Conservation (phyloP, 116 monocot species). For the Posidonia oceanica region DNA sequence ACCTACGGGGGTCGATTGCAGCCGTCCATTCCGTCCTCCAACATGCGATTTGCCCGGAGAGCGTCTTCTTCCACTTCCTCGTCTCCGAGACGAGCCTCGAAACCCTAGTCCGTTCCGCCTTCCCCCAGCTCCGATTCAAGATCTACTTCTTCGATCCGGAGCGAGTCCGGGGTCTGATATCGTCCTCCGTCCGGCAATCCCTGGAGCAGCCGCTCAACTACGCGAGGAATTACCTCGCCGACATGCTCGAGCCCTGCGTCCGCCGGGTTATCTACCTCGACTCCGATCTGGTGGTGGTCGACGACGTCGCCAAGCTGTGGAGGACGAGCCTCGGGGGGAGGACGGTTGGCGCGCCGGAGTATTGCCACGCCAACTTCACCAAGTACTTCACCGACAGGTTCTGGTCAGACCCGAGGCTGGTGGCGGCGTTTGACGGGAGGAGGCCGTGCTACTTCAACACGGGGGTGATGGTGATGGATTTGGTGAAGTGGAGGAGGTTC, state of each 20-base stretch:
- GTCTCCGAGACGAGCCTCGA: conserved; percentile 36
- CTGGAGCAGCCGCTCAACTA: conserved; percentile 91
- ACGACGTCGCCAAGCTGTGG: conserved; percentile 70
- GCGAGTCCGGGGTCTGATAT: conserved; percentile 49
- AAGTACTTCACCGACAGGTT: conserved; percentile 79
- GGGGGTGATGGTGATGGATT: conserved; percentile 70
- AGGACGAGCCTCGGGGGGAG: conserved; percentile 26
- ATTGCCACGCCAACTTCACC: conserved; percentile 95
- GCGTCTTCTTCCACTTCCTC: conserved; percentile 25
- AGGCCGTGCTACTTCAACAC: conserved; percentile 84
- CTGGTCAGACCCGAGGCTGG: conserved; percentile 40
- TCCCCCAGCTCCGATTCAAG: conserved; percentile 56
- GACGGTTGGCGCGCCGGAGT: conserved; percentile 72
- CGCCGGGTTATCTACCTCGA: conserved; percentile 83
- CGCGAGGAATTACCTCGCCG: conserved; percentile 78
- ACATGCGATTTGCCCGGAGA: conserved; percentile 54
- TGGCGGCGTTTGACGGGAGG: conserved; percentile 32
- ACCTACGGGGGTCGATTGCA: conserved; percentile 76
- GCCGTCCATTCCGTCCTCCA: conserved; percentile 65
- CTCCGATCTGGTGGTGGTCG: conserved; percentile 78
- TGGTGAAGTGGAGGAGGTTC: conserved; percentile 38
- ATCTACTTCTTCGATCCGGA: conserved; percentile 65
- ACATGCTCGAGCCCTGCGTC: conserved; percentile 53
- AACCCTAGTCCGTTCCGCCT: conserved; percentile 49
- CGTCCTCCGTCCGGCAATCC: conserved; percentile 57